Conservation (phyloP, 2,329 filamentous ascomycete genomes). For the Metarhizium anisopliae region DNA sequence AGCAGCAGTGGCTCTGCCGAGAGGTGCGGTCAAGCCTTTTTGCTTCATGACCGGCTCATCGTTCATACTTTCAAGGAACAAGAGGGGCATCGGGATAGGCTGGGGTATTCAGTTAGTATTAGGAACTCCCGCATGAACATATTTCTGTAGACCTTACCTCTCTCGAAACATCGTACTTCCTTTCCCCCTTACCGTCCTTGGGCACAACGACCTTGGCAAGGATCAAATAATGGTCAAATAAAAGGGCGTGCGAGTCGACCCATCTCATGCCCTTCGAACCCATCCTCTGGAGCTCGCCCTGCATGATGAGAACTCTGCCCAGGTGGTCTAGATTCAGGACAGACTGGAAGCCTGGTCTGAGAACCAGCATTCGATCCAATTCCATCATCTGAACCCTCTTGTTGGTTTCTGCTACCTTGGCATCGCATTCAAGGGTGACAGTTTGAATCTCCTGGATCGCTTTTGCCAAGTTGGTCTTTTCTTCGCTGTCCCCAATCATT, state of each 20-base stretch:
- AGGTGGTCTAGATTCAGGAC: slow-evolving; percentile 89
- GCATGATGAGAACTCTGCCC: slow-evolving; percentile 80
- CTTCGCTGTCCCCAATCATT: slow-evolving; percentile 75
- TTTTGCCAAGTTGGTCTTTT: slow-evolving; percentile 73
- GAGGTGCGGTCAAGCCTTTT: slow-evolving; percentile 60
- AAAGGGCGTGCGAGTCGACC: slow-evolving; percentile 85
- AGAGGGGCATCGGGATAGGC: slow-evolving; percentile 91
- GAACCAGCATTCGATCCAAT: slow-evolving; percentile 70
- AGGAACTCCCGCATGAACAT: slow-evolving; percentile 10
- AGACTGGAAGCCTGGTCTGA: slow-evolving; percentile 80
- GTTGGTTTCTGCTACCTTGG: slow-evolving; percentile 83
- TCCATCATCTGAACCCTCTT: slow-evolving; percentile 87
- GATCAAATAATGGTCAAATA: slow-evolving; percentile 96
- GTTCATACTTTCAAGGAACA: slow-evolving; percentile 85
- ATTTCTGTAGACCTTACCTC: slow-evolving; percentile 42
- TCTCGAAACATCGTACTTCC: slow-evolving; percentile 91
- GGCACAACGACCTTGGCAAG: slow-evolving; percentile 70
- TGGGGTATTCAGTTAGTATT: slow-evolving; percentile 22
- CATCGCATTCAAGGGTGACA: slow-evolving; percentile 85
- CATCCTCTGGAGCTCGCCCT: slow-evolving; percentile 82
- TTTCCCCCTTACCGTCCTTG: slow-evolving; percentile 62
- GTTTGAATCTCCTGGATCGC: slow-evolving; percentile 88
- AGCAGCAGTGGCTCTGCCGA: slow-evolving; percentile 50
- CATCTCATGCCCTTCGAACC: slow-evolving; percentile 84
- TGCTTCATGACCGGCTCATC: slow-evolving; percentile 84